Evolutionary conservation across 169 alveolate species (phyloP).

Genomic region (Perkinsus olseni): DNA sequence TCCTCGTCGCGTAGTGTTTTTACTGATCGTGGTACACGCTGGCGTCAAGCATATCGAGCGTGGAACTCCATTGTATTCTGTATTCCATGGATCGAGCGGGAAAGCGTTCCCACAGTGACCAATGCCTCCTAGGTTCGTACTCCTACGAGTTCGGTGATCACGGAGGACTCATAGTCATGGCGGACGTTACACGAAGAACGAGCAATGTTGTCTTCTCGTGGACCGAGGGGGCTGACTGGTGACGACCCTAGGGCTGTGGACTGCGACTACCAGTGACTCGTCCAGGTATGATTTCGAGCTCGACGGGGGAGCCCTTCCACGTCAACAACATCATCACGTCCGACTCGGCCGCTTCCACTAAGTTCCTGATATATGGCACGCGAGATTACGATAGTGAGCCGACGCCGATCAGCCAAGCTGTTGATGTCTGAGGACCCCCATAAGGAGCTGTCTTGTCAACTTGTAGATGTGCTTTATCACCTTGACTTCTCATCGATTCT

Average conservation of each 20-base stretch:
- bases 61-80: too few species aligned
- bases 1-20: too few species aligned
- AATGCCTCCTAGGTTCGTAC: constrained; percentile 83
- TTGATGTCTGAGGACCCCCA: too few species aligned
- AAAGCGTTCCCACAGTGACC: too few species aligned
- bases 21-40: too few species aligned
- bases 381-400: constrained; percentile 26
- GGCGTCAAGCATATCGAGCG: too few species aligned
- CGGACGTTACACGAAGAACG: constrained; percentile 72
- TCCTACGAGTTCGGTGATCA: constrained; percentile 91
- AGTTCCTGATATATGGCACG: constrained; percentile 81
- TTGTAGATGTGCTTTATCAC: constrained; percentile 71
- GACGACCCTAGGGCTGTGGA: background rate
- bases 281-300: constrained; percentile 54
- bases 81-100: too few species aligned
- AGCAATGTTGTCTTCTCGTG: constrained; percentile 69
- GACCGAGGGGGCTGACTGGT: constrained; percentile 90
- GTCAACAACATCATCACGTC: constrained; percentile 85
- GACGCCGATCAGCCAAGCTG: too few species aligned
- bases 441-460: constrained; percentile 7
- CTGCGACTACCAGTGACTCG: background rate
- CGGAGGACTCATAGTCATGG: constrained; percentile 90
- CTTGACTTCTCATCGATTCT: constrained; percentile 78
- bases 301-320: constrained; percentile 58
- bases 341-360: constrained; percentile 73